Evolutionary conservation across 768 basidiomycete genomes (phyloP), one percentile per base, ranked within the genome.

Genomic region (Collybia sordida): DNA sequence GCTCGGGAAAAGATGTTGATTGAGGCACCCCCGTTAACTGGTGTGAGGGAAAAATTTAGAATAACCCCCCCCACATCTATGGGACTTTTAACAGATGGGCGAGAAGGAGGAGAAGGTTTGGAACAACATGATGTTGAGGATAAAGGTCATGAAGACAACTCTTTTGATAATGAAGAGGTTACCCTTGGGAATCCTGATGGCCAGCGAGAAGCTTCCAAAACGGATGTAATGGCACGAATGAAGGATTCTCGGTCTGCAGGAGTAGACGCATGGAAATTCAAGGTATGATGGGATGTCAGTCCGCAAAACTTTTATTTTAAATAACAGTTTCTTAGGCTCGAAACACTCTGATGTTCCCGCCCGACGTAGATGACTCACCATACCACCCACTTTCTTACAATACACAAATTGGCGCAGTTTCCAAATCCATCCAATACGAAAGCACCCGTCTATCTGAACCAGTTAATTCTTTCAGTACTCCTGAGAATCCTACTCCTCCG

Each of bases 281-380:
- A 85, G 78, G 86, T 85, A 58, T 58, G 51, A 57, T n/a, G 24
- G 19, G 15, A 12, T 34, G 1, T 28, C 28, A 27, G 14, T 40
- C 49, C 37, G 15, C 22, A 18, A 24, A 28, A 21, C 2, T 34
- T 23, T 48, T 44, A 40, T n/a, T 35, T 45, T 46, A 21, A 40
- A 45, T 36, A 39, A 23, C 19, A 50, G 42, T 44, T 43, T 17
- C 37, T 23, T 58, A 97, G 94, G 80, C 92, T 22, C 85, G 97
- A 50, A 99, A 99, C 69, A 85, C 90, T 3, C 75, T 99, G 46
- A 97, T 97, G 93, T 99, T 98, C 62, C 64, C 88, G 0, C 95
- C 97, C 1, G 97, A 97, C 60, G 92, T 91, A 22, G 89, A 99
- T 63, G 75, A 81, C 39, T 82, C 88, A 18, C 90, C 93, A 1